Evolutionary conservation across 163 green algal species (phyloP).

Genomic region (Picocystis sp.): DNA sequence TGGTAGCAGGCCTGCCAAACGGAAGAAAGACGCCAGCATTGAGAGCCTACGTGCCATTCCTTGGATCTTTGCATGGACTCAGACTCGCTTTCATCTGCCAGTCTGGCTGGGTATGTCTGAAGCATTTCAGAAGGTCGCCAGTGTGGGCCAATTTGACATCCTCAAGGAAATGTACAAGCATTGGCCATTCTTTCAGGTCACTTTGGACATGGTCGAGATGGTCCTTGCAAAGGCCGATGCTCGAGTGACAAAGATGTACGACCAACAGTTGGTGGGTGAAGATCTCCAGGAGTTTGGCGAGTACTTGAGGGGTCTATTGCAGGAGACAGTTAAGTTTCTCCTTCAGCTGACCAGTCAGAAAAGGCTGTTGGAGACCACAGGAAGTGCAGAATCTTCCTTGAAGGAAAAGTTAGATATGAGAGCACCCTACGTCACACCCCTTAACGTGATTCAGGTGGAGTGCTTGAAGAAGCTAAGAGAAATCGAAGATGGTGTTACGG

Average conservation of each 20-base stretch:
- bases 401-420: constrained; percentile 45
- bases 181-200: constrained; percentile 89
- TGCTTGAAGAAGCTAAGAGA: constrained; percentile 4
- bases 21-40: constrained; percentile 52
- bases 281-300: constrained; percentile 12
- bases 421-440: constrained; percentile 59
- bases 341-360: constrained; percentile 8
- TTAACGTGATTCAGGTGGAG: constrained; percentile 70
- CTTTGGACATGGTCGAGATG: constrained; percentile 90
- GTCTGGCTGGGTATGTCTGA: constrained; percentile 89
- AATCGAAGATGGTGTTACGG: neutral
- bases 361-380: constrained; percentile 21
- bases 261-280: constrained; percentile 33
- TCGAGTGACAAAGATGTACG: constrained; percentile 51
- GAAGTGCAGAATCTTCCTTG: constrained; percentile 30
- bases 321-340: constrained; percentile 5
- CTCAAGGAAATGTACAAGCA: constrained; percentile 68
- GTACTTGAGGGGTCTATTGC: constrained; percentile 1
- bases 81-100: constrained; percentile 79
- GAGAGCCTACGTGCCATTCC: constrained; percentile 86
- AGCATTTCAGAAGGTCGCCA: constrained; percentile 40
- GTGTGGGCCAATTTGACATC: constrained; percentile 24
- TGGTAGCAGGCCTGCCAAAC: constrained; percentile 66
- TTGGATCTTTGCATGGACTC: constrained; percentile 98
- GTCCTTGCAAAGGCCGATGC: constrained; percentile 80